Conservation (phyloP, 1,284 basidiomycete species). For the Cryptococcus sp. region DNA sequence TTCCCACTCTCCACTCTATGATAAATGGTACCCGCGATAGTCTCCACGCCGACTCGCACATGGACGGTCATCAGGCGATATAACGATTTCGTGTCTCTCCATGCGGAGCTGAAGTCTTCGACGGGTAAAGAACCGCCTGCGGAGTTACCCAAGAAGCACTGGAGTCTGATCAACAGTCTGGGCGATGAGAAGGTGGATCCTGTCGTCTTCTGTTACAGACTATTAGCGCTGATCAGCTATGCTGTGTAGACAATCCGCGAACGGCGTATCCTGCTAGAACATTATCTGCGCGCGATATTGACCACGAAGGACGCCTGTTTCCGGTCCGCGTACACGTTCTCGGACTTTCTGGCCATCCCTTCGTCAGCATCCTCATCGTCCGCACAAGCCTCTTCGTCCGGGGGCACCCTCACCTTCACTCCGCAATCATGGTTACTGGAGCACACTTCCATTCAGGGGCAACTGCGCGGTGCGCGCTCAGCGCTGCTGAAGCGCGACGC, state of each 20-base stretch:
- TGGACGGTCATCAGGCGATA: slow-evolving; percentile 94
- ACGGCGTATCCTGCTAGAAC: slow-evolving; percentile 72
- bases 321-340: slow-evolving; percentile 77
- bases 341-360: slow-evolving; percentile 83
- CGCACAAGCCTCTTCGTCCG: slow-evolving; percentile 11
- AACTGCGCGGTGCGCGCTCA: slow-evolving; percentile 75
- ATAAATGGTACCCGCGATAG: slow-evolving; percentile 19
- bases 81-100: slow-evolving; percentile 86
- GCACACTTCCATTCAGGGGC: slow-evolving; percentile 71
- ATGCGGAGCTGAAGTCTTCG: slow-evolving; percentile 74
- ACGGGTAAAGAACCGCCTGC: slow-evolving; percentile 71
- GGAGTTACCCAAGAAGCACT: slow-evolving; percentile 77
- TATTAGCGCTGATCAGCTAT: neutral
- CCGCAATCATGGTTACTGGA: slow-evolving; percentile 78
- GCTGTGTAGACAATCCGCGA: slow-evolving; percentile 65
- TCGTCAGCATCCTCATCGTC: slow-evolving; percentile 41
- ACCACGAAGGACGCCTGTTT: slow-evolving; percentile 76
- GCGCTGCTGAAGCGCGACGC: slow-evolving; percentile 84
- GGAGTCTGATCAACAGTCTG: slow-evolving; percentile 58
- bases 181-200: slow-evolving; percentile 51
- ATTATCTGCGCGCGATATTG: slow-evolving; percentile 83
- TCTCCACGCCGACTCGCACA: slow-evolving; percentile 61
- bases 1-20: neutral
- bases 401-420: slow-evolving; percentile 63
- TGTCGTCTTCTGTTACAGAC: slow-evolving; percentile 9